Conservation (phyloP, 2,329 filamentous ascomycete genomes). For the Ophiostoma piceae region DNA sequence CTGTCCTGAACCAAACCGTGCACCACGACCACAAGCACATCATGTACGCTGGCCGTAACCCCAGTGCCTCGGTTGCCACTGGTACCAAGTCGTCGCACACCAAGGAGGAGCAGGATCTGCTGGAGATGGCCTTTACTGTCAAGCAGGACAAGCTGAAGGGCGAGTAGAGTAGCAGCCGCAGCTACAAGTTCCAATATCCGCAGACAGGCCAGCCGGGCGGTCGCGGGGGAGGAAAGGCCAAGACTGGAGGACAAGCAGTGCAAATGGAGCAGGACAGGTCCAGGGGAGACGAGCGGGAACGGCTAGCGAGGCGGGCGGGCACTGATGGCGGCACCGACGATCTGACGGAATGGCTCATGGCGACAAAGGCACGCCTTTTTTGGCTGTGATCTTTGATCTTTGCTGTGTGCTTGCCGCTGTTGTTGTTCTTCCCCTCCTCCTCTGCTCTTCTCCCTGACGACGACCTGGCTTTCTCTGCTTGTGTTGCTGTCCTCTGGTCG, state of each 20-base stretch:
- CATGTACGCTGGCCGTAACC: slow-evolving; percentile 92
- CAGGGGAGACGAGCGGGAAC: not conserved
- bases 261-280: not conserved
- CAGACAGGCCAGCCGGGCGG: slow-evolving; percentile 2
- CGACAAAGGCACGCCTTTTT: not conserved
- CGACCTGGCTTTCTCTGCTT: not conserved
- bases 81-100: slow-evolving; percentile 81
- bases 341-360: slow-evolving; percentile 1
- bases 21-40: slow-evolving; percentile 92
- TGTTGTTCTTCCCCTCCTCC: not conserved
- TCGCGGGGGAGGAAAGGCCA: slow-evolving; percentile 7
- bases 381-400: not conserved
- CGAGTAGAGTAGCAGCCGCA: slow-evolving; percentile 41
- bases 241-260: not conserved
- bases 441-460: not conserved
- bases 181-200: slow-evolving; percentile 11
- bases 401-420: not conserved
- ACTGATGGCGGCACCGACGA: not conserved
- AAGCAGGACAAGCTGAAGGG: slow-evolving; percentile 66
- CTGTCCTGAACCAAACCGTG: slow-evolving; percentile 84
- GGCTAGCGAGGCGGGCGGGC: not conserved
- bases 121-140: slow-evolving; percentile 60
- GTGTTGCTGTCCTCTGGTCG: not conserved
- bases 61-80: slow-evolving; percentile 88
- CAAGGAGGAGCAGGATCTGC: slow-evolving; percentile 87